Conservation (phyloP, 148 eudicot genomes). For the Heliosperma pusillum region DNA sequence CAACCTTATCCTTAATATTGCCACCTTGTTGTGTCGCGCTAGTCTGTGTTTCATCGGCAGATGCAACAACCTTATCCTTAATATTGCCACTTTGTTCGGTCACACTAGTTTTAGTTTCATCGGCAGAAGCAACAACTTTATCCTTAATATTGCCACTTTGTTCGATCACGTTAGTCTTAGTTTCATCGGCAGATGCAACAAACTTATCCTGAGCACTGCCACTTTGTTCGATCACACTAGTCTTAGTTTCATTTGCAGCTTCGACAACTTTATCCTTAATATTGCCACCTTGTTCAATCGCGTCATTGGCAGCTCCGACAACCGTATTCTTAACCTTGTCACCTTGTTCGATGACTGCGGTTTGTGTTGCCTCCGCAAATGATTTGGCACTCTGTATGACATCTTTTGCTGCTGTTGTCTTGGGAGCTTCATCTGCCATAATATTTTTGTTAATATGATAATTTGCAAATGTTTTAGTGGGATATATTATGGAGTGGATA, state of each 20-base stretch:
- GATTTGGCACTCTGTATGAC: not conserved
- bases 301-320: too few relatives aligned
- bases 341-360: not conserved
- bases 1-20: not conserved
- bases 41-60: not conserved
- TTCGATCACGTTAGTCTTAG: not conserved
- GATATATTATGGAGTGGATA: too few relatives aligned
- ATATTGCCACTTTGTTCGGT: not conserved
- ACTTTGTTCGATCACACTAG: not conserved
- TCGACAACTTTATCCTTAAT: not conserved
- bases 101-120: not conserved
- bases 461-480: too few relatives aligned
- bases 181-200: not conserved
- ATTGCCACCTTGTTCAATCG: not conserved
- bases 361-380: not conserved
- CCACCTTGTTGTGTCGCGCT: not conserved
- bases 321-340: not conserved
- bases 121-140: not conserved
- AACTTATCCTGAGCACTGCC: not conserved
- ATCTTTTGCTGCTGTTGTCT: not conserved
- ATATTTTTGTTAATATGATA: too few relatives aligned
- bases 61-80: not conserved
- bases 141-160: not conserved
- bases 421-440: not conserved
- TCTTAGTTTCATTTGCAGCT: not conserved